Base-by-base conservation (phyloP, 768 basidiomycete genomes). In the Termitomyces sp. region DNA sequence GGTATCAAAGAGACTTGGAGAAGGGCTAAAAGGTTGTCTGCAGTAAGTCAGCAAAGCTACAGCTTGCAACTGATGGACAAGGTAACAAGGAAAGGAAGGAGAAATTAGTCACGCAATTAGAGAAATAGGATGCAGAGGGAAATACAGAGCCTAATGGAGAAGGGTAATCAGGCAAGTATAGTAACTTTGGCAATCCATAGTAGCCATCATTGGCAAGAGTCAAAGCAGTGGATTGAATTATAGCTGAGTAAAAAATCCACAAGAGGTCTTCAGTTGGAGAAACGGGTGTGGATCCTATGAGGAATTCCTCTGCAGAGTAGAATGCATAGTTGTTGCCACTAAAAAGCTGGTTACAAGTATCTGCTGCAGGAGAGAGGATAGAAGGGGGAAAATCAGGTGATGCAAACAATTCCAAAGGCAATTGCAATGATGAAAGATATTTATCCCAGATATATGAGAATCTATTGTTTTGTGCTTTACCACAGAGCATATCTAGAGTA, bases 361-460 rank as follows among this genome's bases (percentile, higher is more conserved):
- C 49, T 18, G 39, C 13, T 14, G 42, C 42, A 20, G 49, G 12
- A 22, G 50, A 57, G 39, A 46, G 32, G 14, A 4, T n/a, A 4
- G 53, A 16, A 42, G 42, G 31, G 29, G 22, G 14, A 10, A 39
- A 51, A 34, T 41, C 36, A n/a, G 26, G 13, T 5, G 39, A 14
- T 41, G 43, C 27, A 39, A 26, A 57, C 32, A 37, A 14, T 32
- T 47, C 41, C 13, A 18, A 12, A 13, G 36, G 18, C 18, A 18
- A 42, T 31, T 56, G 55, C 18, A 4, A 13, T 18, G 43, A 14
- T 27, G 44, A 34, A 24, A 41, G 49, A 44, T 12, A 29, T 49
- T 56, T 53, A 27, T 57, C 56, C 59, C 59, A 56, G 10, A 51
- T 46, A 20, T 50, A 54, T n/a, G 47, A 20, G 37, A 52, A 52